Conservation (phyloP, 2,329 filamentous ascomycete species). For the Ascochyta fabae region DNA sequence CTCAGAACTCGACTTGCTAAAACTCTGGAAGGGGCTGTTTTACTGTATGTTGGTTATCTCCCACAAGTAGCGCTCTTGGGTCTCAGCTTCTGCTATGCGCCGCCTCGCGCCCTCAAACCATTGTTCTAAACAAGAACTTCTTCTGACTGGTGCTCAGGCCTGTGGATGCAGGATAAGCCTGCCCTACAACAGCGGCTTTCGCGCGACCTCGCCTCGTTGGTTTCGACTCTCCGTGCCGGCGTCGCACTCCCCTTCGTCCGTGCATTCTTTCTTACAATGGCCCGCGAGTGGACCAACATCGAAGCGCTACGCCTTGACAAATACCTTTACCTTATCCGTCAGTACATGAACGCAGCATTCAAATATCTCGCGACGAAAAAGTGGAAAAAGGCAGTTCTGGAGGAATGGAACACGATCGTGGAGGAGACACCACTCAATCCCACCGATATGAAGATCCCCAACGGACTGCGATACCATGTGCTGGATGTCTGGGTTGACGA, state of each 20-base stretch:
- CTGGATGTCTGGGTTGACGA: constrained; percentile 94
- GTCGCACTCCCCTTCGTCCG: constrained; percentile 53
- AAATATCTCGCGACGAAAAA: constrained; percentile 52
- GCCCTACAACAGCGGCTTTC: constrained; percentile 86
- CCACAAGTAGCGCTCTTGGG: background rate
- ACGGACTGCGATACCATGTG: constrained; percentile 85
- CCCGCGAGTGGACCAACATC: constrained; percentile 59
- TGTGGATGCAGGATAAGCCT: constrained; percentile 93
- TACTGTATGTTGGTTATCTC: constrained; percentile 63
- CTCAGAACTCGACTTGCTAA: constrained; percentile 73
- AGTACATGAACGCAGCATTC: constrained; percentile 77
- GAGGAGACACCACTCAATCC: constrained; percentile 54
- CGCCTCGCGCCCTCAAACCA: background rate
- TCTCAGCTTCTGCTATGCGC: background rate
- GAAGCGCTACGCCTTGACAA: constrained; percentile 76
- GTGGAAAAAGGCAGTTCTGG: constrained; percentile 50
- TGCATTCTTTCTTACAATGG: constrained; percentile 61
- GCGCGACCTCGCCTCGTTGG: constrained; percentile 74
- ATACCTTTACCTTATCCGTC: constrained; percentile 83
- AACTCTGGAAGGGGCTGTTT: constrained; percentile 95
- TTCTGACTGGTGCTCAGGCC: constrained; percentile 54
- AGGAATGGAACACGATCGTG: constrained; percentile 57
- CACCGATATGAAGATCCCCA: constrained; percentile 68
- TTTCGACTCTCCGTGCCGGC: constrained; percentile 62
- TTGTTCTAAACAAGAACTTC: background rate